These are phyloP conservation scores for Chytriomyces hyalinus DNA, from an alignment of 192 early-diverging fungal genomes.

Conservation along the genomic window DNA sequence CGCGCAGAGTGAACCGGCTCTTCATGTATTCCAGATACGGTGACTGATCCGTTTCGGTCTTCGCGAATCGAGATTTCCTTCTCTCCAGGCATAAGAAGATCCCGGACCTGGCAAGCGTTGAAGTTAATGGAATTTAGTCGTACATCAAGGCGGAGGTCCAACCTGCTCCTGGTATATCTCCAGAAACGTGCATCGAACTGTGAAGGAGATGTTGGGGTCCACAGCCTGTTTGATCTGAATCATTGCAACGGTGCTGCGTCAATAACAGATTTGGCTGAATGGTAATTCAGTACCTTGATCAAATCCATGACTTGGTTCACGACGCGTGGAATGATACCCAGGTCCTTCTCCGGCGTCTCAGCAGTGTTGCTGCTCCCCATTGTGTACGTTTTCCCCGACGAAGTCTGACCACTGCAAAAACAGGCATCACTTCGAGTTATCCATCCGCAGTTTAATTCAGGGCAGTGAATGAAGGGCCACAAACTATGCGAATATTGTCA, in stretches of 20 bases:
- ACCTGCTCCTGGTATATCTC: conserved; percentile 68
- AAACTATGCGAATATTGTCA: conserved; percentile 83
- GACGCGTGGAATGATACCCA: conserved; percentile 59
- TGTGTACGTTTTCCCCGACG: conserved; percentile 61
- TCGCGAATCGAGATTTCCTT: conserved; percentile 57
- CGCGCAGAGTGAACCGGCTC: conserved; percentile 30
- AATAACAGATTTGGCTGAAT: not conserved
- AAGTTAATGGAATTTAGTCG: not conserved
- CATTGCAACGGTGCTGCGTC: not conserved
- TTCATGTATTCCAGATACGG: conserved; percentile 49
- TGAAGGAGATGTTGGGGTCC: conserved; percentile 38
- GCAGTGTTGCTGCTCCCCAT: conserved; percentile 50
- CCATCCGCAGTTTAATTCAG: too few species aligned
- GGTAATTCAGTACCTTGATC: conserved; percentile 27
- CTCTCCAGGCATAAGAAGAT: conserved; percentile 44
- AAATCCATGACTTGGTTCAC: conserved; percentile 46
- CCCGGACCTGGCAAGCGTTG: conserved; percentile 39
- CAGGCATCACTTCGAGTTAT: not conserved
- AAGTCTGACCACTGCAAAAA: conserved; percentile 53
- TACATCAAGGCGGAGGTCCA: not conserved
- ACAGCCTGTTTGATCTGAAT: conserved; percentile 23
- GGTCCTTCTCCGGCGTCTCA: conserved; percentile 31
- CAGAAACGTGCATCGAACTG: conserved; percentile 51
- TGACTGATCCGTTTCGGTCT: conserved; percentile 50
- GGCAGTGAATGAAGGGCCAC: not conserved